A percentile compares a stretch with the other conserved stretches of the same genome.
Conservation (phyloP, 331 rosid genomes). For the Acacia concinna region DNA sequence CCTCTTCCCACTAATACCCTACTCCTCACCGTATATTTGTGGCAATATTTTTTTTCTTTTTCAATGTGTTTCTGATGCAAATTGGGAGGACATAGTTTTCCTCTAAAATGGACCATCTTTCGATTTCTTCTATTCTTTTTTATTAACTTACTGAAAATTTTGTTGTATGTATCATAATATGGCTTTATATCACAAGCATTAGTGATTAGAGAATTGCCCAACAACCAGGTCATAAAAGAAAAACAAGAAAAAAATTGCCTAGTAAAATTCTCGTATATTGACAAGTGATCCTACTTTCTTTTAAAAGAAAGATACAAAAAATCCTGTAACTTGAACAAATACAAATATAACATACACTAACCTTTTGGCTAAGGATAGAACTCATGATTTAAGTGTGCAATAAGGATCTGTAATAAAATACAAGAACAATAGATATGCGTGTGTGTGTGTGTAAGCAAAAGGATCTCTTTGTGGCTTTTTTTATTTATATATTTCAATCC, state of each 20-base stretch:
- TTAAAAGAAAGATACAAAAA: neutral
- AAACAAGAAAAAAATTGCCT: too few species aligned
- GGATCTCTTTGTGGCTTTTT: neutral
- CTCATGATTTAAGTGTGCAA: neutral
- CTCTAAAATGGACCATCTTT: too few species aligned
- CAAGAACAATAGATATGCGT: neutral
- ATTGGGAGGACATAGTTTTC: too few species aligned
- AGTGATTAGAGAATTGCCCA: neutral
- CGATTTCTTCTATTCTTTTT: too few species aligned
- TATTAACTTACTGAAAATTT: too few species aligned
- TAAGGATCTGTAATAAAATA: neutral
- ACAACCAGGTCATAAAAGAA: too few species aligned
- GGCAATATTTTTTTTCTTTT: too few species aligned
- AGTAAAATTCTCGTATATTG: neutral
- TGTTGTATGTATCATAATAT: too few species aligned
- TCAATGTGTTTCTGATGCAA: too few species aligned
- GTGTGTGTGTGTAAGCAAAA: neutral
- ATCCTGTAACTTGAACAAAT: constrained; percentile 24
- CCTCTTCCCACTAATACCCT: too few species aligned
- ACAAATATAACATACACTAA: neutral
- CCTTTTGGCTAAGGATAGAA: neutral
- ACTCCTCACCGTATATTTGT: too few species aligned
- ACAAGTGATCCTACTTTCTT: neutral
- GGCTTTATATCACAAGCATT: neutral
- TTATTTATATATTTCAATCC: neutral